phyloP scores from a whole-genome alignment of 2,329 filamentous ascomycete species.

The Pseudogymnoascus pannorum region DNA sequence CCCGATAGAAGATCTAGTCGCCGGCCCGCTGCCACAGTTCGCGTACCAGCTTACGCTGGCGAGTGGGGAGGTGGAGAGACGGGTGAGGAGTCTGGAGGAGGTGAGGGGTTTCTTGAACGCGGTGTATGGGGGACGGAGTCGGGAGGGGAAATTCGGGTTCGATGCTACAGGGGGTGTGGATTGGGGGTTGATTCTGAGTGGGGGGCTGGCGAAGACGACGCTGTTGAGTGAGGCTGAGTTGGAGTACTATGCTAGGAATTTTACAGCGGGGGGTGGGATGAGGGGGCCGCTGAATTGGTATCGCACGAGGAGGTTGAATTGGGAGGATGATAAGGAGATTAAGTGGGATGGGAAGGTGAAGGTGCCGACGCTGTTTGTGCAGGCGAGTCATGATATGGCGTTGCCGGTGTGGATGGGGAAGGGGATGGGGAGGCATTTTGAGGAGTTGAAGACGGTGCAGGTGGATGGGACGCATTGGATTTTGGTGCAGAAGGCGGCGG shows the following conservation, averaged over 20 bases:
- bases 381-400: constrained; percentile 62
- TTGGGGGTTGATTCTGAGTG: constrained; percentile 37
- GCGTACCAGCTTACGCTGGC: constrained; percentile 78
- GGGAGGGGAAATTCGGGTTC: constrained; percentile 51
- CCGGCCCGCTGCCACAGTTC: constrained; percentile 57
- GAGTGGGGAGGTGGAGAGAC: constrained; percentile 56
- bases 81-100: constrained; percentile 49
- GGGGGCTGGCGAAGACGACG: constrained; percentile 50
- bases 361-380: constrained; percentile 67
- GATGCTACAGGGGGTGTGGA: constrained; percentile 50
- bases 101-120: constrained; percentile 64
- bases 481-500: constrained; percentile 62
- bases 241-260: constrained; percentile 64
- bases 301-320: constrained; percentile 64
- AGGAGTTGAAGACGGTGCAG: constrained; percentile 52
- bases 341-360: constrained; percentile 46
- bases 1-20: constrained; percentile 53
- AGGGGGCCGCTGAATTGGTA: constrained; percentile 87
- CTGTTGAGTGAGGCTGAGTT: constrained; percentile 63
- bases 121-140: constrained; percentile 60
- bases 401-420: constrained; percentile 63
- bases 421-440: constrained; percentile 63
- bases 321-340: constrained; percentile 62
- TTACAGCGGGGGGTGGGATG: constrained; percentile 42
- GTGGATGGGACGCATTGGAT: constrained; percentile 77